Percentiles rank a stretch among this genome's conserved stretches.
phyloP scores from a whole-genome alignment of 2,329 filamentous ascomycete genomes.

The Colletotrichum liaoningense region DNA sequence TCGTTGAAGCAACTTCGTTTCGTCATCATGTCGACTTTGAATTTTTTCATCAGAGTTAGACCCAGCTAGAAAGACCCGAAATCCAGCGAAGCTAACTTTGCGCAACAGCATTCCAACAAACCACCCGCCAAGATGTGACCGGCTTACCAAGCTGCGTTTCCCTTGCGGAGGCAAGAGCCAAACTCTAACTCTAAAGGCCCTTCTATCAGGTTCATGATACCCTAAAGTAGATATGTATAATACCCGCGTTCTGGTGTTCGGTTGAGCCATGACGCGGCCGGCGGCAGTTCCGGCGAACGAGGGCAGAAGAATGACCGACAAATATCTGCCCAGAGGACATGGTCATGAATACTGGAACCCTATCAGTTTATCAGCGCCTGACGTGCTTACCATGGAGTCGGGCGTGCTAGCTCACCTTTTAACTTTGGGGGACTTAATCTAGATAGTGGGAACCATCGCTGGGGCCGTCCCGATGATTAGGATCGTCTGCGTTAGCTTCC shows the following conservation, averaged over 20 bases:
- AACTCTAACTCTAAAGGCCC: not conserved
- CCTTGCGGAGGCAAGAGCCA: not conserved
- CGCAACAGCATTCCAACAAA: not conserved
- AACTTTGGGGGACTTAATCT: not conserved
- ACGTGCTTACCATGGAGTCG: not conserved
- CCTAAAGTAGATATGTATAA: not conserved
- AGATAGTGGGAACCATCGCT: not conserved
- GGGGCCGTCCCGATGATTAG: not conserved
- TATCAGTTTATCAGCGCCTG: not conserved
- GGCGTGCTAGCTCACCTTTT: not conserved
- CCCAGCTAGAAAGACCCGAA: too few relatives aligned
- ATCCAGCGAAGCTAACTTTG: too few relatives aligned
- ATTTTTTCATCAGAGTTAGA: too few relatives aligned
- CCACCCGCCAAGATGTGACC: not conserved
- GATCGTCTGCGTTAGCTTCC: not conserved
- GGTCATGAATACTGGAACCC: not conserved
- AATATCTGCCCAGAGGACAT: not conserved
- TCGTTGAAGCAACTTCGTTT: too few relatives aligned
- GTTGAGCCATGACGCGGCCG: not conserved
- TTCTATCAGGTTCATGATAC: not conserved
- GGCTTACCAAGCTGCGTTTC: not conserved
- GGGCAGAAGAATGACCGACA: not conserved
- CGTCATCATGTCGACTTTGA: too few relatives aligned
- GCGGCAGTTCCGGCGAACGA: not conserved
- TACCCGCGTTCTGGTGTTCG: not conserved